These are phyloP conservation scores for Onygena corvina DNA, from an alignment of 2,329 filamentous ascomycete species.

Conservation along the genomic window DNA sequence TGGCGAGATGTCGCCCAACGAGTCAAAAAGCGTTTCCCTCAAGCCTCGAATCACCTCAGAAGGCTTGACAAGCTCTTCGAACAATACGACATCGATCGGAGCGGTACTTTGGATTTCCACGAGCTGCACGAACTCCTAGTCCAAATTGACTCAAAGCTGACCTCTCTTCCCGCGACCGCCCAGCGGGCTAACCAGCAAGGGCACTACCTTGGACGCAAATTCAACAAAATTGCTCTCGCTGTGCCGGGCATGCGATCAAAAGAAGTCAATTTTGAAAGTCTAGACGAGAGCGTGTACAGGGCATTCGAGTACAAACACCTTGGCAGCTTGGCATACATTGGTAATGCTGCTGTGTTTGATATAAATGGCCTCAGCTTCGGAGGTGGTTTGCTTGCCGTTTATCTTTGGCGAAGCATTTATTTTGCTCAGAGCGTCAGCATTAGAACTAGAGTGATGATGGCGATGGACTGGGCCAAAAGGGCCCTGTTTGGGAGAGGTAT, in stretches of 20 bases:
- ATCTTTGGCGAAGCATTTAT: conserved; percentile 91
- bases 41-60: conserved; percentile 73
- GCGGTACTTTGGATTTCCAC: conserved; percentile 83
- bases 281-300: conserved; percentile 86
- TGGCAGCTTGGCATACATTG: conserved; percentile 85
- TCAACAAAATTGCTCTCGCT: conserved; percentile 77
- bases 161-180: conserved; percentile 84
- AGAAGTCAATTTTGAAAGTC: conserved; percentile 72
- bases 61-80: conserved; percentile 84
- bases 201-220: conserved; percentile 79
- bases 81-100: conserved; percentile 85
- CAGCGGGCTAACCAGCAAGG: conserved; percentile 96
- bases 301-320: conserved; percentile 91
- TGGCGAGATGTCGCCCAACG: conserved; percentile 76
- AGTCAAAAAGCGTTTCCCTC: conserved; percentile 81
- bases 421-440: conserved; percentile 96
- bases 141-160: conserved; percentile 91
- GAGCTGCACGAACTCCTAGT: conserved; percentile 78
- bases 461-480: conserved; percentile 98
- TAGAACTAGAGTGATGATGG: conserved; percentile 72
- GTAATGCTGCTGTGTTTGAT: conserved; percentile 93
- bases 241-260: conserved; percentile 66
- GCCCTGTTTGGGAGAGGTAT: conserved; percentile 88
- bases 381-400: conserved; percentile 83
- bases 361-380: conserved; percentile 64